Percentiles rank a stretch among this genome's conserved stretches.
Conservation (phyloP, 768 basidiomycete genomes). For the Lyophyllum decastes region DNA sequence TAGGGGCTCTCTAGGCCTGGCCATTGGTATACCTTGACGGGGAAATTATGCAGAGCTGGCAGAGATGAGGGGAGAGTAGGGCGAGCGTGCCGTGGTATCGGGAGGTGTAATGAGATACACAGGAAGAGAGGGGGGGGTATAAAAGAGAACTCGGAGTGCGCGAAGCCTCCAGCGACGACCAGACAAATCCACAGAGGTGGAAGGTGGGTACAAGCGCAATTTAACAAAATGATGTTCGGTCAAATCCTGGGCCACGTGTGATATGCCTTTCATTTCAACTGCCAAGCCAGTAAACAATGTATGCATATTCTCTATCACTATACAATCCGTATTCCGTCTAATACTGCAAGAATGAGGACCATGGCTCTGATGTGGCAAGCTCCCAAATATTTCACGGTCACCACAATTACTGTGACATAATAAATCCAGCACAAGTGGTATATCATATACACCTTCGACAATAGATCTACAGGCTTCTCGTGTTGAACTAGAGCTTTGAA, state of each 20-base stretch:
- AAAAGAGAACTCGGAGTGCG: slow-evolving; percentile 5
- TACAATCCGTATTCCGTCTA: too few species aligned
- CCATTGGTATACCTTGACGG: slow-evolving; percentile 22
- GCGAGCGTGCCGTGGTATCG: not conserved
- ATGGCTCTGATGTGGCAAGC: too few species aligned
- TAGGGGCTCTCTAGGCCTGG: slow-evolving; percentile 51
- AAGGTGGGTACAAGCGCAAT: slow-evolving; percentile 3
- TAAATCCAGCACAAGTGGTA: too few species aligned
- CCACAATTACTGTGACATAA: too few species aligned
- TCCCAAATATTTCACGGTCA: too few species aligned
- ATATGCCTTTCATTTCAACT: not conserved
- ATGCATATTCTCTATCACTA: too few species aligned
- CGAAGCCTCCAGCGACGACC: slow-evolving; percentile 10
- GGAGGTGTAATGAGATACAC: slow-evolving; percentile 4
- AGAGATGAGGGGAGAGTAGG: not conserved
- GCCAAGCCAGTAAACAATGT: too few species aligned
- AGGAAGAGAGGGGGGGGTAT: slow-evolving; percentile 6
- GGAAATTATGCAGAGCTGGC: slow-evolving; percentile 8
- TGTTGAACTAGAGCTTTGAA: not conserved
- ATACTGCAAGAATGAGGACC: too few species aligned
- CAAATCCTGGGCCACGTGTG: not conserved
- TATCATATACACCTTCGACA: not conserved
- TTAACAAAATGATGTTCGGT: slow-evolving; percentile 10
- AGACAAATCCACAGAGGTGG: slow-evolving; percentile 4
- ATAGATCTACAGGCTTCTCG: not conserved